These are phyloP conservation scores for Trichophyton rubrum DNA, from an alignment of 2,329 filamentous ascomycete genomes.

Conservation along the genomic window DNA sequence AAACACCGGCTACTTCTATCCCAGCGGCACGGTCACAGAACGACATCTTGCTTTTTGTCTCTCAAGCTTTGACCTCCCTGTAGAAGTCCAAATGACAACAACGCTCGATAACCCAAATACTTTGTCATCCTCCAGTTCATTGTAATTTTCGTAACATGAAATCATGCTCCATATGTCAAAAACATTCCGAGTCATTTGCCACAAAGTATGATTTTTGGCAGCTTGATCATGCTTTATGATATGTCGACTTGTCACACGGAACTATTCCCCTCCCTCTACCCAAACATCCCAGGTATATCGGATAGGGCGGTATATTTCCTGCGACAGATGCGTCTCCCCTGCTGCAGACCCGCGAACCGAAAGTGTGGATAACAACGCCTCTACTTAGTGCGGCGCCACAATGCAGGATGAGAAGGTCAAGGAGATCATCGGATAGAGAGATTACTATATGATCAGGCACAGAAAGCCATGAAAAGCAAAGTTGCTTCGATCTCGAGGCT, in stretches of 20 bases:
- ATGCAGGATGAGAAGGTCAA: background rate
- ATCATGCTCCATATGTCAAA: no score
- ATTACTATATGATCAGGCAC: background rate
- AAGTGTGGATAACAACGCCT: background rate
- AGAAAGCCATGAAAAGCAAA: background rate
- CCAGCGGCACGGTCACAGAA: background rate
- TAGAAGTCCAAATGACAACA: background rate
- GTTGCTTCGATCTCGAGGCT: background rate
- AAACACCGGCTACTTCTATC: background rate
- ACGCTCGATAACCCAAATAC: background rate
- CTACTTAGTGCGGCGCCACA: background rate
- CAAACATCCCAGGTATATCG: background rate
- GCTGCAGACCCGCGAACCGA: background rate
- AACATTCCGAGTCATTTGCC: background rate
- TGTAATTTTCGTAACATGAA: no score
- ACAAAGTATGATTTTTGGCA: slow-evolving; percentile 3
- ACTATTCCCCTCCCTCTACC: background rate
- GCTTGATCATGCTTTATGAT: background rate
- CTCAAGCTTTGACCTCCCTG: background rate
- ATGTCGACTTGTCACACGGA: background rate
- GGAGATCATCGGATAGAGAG: background rate
- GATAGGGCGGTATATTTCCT: background rate
- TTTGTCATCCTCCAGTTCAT: background rate
- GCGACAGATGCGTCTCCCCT: background rate
- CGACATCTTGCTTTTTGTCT: background rate